Percentiles rank a stretch among this genome's conserved stretches.
phyloP scores from a whole-genome alignment of 2,329 filamentous ascomycete species.

The Corinectria fuckeliana region DNA sequence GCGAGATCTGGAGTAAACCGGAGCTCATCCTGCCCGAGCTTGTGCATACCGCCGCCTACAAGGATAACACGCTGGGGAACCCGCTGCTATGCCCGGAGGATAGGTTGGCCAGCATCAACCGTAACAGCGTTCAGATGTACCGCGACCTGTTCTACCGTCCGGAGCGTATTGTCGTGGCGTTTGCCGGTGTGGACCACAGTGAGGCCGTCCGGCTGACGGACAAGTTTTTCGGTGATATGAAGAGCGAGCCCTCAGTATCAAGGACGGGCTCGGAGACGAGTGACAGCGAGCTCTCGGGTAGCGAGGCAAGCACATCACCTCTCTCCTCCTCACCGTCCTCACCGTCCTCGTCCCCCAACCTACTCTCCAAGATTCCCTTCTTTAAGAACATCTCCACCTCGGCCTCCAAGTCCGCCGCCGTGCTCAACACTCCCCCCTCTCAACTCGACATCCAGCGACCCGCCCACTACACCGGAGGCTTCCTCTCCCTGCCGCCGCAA shows the following conservation, averaged over 20 bases:
- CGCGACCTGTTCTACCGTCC: conserved; percentile 84
- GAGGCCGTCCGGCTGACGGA: conserved; percentile 81
- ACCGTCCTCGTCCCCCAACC: conserved; percentile 58
- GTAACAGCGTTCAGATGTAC: conserved; percentile 77
- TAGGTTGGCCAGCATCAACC: conserved; percentile 76
- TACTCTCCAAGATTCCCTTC: conserved; percentile 86
- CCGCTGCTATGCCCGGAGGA: conserved; percentile 91
- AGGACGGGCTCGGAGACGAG: conserved; percentile 66
- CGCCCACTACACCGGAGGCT: conserved; percentile 91
- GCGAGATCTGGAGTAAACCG: conserved; percentile 96
- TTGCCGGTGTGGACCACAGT: conserved; percentile 86
- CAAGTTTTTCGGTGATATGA: conserved; percentile 92
- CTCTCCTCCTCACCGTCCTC: conserved; percentile 43
- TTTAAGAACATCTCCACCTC: conserved; percentile 88
- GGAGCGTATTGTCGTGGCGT: conserved; percentile 91
- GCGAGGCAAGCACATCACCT: conserved; percentile 43
- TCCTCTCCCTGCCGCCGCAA: conserved; percentile 82
- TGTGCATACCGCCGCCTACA: conserved; percentile 93
- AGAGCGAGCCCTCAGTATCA: conserved; percentile 57
- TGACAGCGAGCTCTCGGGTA: conserved; percentile 45
- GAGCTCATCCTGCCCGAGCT: conserved; percentile 95
- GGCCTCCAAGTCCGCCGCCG: conserved; percentile 66
- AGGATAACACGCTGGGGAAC: conserved; percentile 94
- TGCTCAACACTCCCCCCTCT: conserved; percentile 53
- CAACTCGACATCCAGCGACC: conserved; percentile 66